These are phyloP conservation scores for Dendrobium officinale DNA, from an alignment of 106 monocot species.

Conservation along the genomic window DNA sequence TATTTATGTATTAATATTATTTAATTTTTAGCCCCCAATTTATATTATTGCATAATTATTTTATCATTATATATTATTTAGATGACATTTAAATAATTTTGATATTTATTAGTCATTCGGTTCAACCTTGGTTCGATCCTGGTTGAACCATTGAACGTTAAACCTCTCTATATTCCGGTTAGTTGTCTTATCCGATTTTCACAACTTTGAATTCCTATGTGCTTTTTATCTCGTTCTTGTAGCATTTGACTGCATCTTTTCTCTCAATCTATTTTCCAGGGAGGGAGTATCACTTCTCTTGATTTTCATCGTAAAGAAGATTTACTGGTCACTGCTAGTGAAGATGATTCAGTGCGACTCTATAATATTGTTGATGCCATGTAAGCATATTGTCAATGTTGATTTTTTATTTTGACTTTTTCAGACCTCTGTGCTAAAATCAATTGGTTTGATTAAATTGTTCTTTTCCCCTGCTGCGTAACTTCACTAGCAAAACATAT, in stretches of 20 bases:
- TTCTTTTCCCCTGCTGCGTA: not conserved
- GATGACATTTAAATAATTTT: too few relatives aligned
- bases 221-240: not conserved
- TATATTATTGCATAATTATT: too few relatives aligned
- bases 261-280: conserved; percentile 25
- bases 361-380: conserved; percentile 81
- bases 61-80: too few relatives aligned
- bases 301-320: conserved; percentile 95
- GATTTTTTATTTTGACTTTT: not conserved
- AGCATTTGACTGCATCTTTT: not conserved
- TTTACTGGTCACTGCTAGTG: conserved; percentile 72
- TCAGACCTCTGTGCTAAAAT: not conserved
- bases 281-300: conserved; percentile 67
- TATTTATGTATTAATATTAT: too few relatives aligned
- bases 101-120: too few relatives aligned
- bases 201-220: not conserved
- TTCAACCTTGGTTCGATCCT: too few relatives aligned
- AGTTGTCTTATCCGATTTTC: too few relatives aligned
- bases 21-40: too few relatives aligned
- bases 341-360: conserved; percentile 86
- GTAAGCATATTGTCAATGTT: conserved; percentile 29
- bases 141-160: too few relatives aligned
- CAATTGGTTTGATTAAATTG: not conserved
- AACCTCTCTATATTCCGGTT: too few relatives aligned
- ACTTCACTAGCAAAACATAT: not conserved